phyloP scores from a whole-genome alignment of 495 filamentous ascomycete genomes.

The Trichoderma erinaceum region DNA sequence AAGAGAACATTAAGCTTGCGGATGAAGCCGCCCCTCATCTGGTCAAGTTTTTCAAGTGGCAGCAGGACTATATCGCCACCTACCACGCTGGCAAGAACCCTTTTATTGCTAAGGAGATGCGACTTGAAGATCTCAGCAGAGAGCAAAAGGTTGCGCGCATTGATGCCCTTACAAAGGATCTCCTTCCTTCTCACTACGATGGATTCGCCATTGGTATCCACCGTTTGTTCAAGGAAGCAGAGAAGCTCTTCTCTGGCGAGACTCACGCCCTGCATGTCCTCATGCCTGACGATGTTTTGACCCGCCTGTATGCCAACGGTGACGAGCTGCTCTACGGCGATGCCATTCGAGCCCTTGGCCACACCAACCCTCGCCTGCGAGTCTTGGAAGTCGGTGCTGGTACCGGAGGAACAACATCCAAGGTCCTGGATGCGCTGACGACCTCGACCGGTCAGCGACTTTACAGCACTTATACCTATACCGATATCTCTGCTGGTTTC shows the following conservation, averaged over 20 bases:
- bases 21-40: conserved; percentile 23
- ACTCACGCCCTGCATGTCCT: conserved; percentile 30
- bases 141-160: no score
- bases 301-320: conserved; percentile 27
- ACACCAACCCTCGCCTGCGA: conserved; percentile 27
- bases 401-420: conserved; percentile 27
- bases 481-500: conserved; percentile 41
- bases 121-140: no score
- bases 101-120: conserved; percentile 20
- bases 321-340: conserved; percentile 22
- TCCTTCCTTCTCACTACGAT: conserved; percentile 20
- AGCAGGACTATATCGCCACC: conserved; percentile 19
- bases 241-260: conserved; percentile 26
- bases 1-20: conserved; percentile 6
- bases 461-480: conserved; percentile 36
- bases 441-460: conserved; percentile 21
- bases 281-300: conserved; percentile 27
- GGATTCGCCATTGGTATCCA: conserved; percentile 23
- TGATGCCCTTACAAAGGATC: conserved; percentile 15
- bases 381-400: conserved; percentile 30
- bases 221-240: conserved; percentile 26
- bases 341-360: conserved; percentile 23
- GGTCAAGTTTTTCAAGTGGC: conserved; percentile 30
- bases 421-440: conserved; percentile 22
- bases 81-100: conserved; percentile 18